phyloP scores from a whole-genome alignment of 1,284 basidiomycete genomes.

The Thelephora terrestris region DNA sequence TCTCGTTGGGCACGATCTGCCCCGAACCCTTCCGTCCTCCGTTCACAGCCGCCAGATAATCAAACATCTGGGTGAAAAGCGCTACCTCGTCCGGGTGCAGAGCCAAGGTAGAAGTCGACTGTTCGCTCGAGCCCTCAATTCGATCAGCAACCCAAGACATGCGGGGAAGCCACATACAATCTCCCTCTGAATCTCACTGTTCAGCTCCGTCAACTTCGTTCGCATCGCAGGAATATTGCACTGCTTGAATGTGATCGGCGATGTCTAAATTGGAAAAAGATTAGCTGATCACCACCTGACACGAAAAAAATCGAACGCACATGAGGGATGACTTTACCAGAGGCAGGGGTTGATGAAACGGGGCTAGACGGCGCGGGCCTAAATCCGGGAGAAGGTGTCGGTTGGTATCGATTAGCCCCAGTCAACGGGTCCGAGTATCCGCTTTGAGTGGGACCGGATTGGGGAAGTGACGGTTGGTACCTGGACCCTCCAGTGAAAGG shows the following conservation, averaged over 20 bases:
- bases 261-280: slow-evolving; percentile 27
- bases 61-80: slow-evolving; percentile 56
- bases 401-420: slow-evolving; percentile 14
- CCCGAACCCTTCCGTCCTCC: background rate
- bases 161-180: slow-evolving; percentile 35
- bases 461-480: slow-evolving; percentile 33
- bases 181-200: slow-evolving; percentile 59
- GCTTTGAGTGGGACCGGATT: background rate
- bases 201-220: slow-evolving; percentile 75
- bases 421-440: slow-evolving; percentile 18
- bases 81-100: slow-evolving; percentile 61
- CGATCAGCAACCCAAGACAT: background rate
- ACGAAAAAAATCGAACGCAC: slow-evolving; percentile 42
- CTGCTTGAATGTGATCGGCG: slow-evolving; percentile 71
- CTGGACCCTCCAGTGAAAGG: slow-evolving; percentile 69
- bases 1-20: slow-evolving; percentile 15
- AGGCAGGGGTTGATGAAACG: slow-evolving; percentile 16
- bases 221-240: slow-evolving; percentile 85
- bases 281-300: slow-evolving; percentile 2
- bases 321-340: slow-evolving; percentile 7
- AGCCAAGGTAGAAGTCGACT: slow-evolving; percentile 61
- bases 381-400: slow-evolving; percentile 7
- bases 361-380: slow-evolving; percentile 11
- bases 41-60: slow-evolving; percentile 36
- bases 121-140: slow-evolving; percentile 3